A percentile compares a stretch with the other conserved stretches of the same genome.
Evolutionary conservation across 345 rosid species (phyloP).

Genomic region (Corchorus olitorius): DNA sequence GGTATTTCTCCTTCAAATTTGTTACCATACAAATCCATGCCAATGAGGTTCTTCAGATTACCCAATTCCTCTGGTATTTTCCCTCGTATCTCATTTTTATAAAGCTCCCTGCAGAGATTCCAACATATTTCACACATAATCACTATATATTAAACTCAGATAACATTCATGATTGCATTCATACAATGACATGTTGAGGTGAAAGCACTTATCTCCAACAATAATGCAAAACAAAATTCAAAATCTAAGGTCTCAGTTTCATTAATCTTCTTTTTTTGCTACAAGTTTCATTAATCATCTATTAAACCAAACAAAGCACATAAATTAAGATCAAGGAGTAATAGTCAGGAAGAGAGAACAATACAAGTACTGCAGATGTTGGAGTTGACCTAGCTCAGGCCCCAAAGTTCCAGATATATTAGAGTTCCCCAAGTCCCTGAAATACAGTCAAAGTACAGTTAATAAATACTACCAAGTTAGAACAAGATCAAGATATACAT

Average conservation of each 20-base stretch:
- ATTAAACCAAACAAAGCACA: background rate
- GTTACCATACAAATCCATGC: slow-evolving; percentile 64
- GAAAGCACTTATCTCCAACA: background rate
- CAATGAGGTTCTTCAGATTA: slow-evolving; percentile 54
- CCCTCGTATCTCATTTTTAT: slow-evolving; percentile 50
- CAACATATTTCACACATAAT: slow-evolving; percentile 8
- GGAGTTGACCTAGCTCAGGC: slow-evolving; percentile 64
- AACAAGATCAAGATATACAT: slow-evolving; percentile 12
- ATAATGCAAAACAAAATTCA: background rate
- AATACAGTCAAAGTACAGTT: slow-evolving; percentile 3
- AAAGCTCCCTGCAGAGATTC: slow-evolving; percentile 60
- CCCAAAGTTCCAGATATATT: slow-evolving; percentile 70
- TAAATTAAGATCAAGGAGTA: background rate
- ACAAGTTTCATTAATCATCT: background rate
- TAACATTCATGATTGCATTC: background rate
- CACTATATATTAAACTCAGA: background rate
- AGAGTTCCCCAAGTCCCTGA: slow-evolving; percentile 73
- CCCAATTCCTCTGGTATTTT: slow-evolving; percentile 62
- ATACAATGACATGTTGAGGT: background rate
- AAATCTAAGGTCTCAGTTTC: background rate
- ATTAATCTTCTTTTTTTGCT: too few relatives aligned
- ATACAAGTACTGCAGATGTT: slow-evolving; percentile 72
- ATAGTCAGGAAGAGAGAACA: background rate
- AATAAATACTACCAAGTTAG: background rate
- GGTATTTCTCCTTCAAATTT: slow-evolving; percentile 63